Base-by-base conservation (phyloP, 441 rosid genomes). In the Populus tomentosa region DNA sequence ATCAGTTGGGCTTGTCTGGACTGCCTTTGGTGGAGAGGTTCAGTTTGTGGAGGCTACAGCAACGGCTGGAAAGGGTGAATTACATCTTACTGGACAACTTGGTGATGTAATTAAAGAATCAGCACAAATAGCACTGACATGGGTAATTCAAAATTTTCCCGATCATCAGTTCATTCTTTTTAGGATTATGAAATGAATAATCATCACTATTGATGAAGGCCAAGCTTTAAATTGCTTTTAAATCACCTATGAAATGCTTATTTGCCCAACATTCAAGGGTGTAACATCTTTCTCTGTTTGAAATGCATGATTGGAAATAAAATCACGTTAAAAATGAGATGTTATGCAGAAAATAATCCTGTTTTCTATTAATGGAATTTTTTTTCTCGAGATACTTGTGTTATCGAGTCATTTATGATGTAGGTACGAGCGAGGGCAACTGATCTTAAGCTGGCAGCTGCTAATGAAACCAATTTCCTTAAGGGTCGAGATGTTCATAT, bases 31-130 rank as follows among this genome's bases (percentile, higher is more conserved):
- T 76, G 99, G 99, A 73, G 99, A 94, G 87, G 99, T 92, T 66
- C 98, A 96, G 85, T 96, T 91, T 79, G 96, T 94, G 75, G 99
- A 96, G 85, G 99, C 97, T 78, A 87, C 96, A 50, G 84, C 94
- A 64, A 96, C 88, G 98, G 89, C 66, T 10, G 99, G 99, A 56
- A 94, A 89, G 87, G 99, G 99, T 21, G 98, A 90, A 76, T 82
- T 96, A 72, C 99, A 91, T 87, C 93, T 96, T 76, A 96, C 99
- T 4, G 99, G 99, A 67, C 99, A 96, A 81, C 97, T 96, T 28
- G 99, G 99, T 80, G 99, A 96, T 88, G 98, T 96, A 61, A 96
- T 96, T 67, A 96, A 96, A 80, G 99, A 96, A 86, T 96, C 99
- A 26, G 99, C 99, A 74, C 98, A 94, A 46, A 89, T 96, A 85